phyloP scores from a whole-genome alignment of 2,329 filamentous ascomycete genomes.

The Colletotrichum coccodes region DNA sequence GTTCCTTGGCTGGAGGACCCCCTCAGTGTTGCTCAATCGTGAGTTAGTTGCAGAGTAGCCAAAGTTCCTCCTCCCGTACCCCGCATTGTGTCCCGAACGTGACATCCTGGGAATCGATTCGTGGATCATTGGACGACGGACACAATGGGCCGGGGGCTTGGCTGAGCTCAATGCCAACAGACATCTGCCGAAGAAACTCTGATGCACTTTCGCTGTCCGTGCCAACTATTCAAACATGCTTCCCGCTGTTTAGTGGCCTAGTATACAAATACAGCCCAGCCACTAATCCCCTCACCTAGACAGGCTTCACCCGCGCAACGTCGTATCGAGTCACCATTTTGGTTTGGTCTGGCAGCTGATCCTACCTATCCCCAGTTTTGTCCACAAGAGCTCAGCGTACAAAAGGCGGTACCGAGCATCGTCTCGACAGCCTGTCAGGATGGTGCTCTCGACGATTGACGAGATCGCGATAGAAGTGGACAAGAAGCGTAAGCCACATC shows the following conservation, averaged over 20 bases:
- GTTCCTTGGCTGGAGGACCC: neutral
- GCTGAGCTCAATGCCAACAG: neutral
- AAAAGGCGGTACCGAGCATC: neutral
- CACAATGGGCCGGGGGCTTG: neutral
- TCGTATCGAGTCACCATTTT: neutral
- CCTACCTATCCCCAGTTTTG: neutral
- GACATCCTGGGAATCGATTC: neutral
- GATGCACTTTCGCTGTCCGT: neutral
- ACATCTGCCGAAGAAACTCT: conserved; percentile 1
- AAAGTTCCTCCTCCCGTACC: neutral
- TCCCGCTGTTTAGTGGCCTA: neutral
- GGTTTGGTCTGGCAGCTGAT: neutral
- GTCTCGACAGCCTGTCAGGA: neutral
- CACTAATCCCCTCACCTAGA: neutral
- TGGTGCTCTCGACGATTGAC: conserved; percentile 6
- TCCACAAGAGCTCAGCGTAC: neutral
- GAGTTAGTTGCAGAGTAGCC: neutral
- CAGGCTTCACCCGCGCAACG: neutral
- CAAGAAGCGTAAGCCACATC: neutral
- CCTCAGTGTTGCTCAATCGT: neutral
- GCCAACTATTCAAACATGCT: neutral
- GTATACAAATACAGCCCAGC: neutral
- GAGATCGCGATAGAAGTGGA: neutral
- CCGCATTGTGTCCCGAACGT: neutral
- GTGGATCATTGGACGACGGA: neutral